phyloP scores from a whole-genome alignment of 495 filamentous ascomycete species.

The Penicillium cinerascens region DNA sequence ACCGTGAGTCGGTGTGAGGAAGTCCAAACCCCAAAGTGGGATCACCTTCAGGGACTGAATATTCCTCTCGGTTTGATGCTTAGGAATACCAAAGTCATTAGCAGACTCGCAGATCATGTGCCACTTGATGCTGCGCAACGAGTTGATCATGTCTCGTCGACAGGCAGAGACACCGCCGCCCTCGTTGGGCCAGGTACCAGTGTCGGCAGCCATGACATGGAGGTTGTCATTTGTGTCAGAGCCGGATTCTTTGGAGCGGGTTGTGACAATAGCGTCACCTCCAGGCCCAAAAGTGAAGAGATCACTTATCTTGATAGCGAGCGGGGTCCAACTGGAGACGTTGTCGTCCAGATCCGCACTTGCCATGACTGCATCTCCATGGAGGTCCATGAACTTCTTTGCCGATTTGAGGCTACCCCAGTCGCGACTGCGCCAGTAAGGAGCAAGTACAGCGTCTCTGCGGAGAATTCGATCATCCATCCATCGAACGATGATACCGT shows the following conservation, averaged over 20 bases:
- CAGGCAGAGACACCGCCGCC: constrained; percentile 65
- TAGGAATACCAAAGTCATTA: constrained; percentile 63
- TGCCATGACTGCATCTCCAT: constrained; percentile 57
- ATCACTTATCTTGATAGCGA: constrained; percentile 61
- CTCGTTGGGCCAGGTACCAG: constrained; percentile 64
- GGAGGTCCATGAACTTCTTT: constrained; percentile 52
- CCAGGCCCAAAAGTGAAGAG: constrained; percentile 62
- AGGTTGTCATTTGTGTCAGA: constrained; percentile 52
- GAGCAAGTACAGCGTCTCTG: constrained; percentile 49
- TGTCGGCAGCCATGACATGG: constrained; percentile 62
- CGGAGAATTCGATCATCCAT: constrained; percentile 60
- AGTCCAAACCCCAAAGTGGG: constrained; percentile 65
- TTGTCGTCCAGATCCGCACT: constrained; percentile 59
- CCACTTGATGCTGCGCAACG: constrained; percentile 58
- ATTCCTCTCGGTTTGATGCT: constrained; percentile 64
- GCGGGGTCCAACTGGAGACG: constrained; percentile 55
- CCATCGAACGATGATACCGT: constrained; percentile 61
- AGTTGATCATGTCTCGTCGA: constrained; percentile 65
- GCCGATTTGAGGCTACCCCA: constrained; percentile 51
- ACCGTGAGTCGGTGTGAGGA: constrained; percentile 59
- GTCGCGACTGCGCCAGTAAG: constrained; percentile 58
- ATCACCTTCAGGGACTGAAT: constrained; percentile 63
- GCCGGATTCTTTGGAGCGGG: constrained; percentile 39
- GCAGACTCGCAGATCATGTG: constrained; percentile 65
- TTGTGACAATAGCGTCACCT: constrained; percentile 50